Evolutionary conservation across 108 stramenopile genomes (phyloP).

Genomic region (Conticribra guillardii): DNA sequence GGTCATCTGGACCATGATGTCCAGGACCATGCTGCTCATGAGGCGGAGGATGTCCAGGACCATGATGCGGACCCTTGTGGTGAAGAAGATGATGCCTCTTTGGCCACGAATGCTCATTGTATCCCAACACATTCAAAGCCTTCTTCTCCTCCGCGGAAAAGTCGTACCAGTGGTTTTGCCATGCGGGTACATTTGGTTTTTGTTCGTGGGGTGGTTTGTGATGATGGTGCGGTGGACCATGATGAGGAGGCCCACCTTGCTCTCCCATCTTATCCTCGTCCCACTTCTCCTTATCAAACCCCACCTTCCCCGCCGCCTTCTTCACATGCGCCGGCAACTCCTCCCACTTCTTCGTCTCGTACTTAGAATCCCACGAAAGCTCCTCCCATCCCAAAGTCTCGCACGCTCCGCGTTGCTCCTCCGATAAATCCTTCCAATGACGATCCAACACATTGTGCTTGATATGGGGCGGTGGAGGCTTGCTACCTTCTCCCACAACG

Average conservation of each 20-base stretch:
- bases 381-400: conserved; percentile 55
- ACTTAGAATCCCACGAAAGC: conserved; percentile 50
- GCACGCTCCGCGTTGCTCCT: conserved; percentile 33
- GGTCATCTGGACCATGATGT: neutral
- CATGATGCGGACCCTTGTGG: neutral
- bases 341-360: conserved; percentile 42
- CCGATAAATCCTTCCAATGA: conserved; percentile 50
- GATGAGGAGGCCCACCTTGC: neutral
- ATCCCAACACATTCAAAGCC: conserved; percentile 37
- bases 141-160: conserved; percentile 28
- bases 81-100: neutral
- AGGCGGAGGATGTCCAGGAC: neutral
- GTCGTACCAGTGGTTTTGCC: conserved; percentile 36
- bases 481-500: neutral
- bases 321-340: conserved; percentile 43
- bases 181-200: conserved; percentile 15
- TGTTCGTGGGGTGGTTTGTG: neutral
- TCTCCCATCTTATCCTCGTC: conserved; percentile 26
- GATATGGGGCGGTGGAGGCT: neutral
- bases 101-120: conserved; percentile 20
- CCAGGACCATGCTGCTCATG: neutral
- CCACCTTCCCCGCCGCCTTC: conserved; percentile 44
- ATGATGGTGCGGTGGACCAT: neutral
- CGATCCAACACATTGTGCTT: conserved; percentile 12
- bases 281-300: conserved; percentile 51